A percentile compares a stretch with the other conserved stretches of the same genome.
phyloP scores from a whole-genome alignment of 1,284 basidiomycete species.

The Ganoderma boninense region DNA sequence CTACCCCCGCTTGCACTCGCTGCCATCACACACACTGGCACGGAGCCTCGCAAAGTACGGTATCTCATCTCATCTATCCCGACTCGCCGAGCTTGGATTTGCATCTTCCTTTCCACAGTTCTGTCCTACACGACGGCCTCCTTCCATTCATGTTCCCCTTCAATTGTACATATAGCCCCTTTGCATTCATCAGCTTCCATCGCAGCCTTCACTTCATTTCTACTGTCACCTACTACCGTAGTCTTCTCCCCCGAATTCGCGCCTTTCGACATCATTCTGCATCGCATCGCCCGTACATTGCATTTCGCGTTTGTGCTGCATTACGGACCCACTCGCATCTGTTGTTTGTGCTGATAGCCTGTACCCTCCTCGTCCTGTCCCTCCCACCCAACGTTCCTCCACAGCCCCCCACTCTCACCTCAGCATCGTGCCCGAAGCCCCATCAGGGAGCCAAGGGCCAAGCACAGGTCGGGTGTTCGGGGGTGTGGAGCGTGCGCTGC shows the following conservation, averaged over 20 bases:
- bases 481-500: slow-evolving; percentile 1
- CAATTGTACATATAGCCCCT: slow-evolving; percentile 9
- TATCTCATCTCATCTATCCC: neutral
- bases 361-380: neutral
- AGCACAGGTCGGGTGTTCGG: neutral
- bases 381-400: neutral
- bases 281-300: slow-evolving; percentile 4
- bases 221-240: neutral
- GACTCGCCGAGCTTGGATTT: neutral
- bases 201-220: neutral
- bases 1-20: neutral
- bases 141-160: slow-evolving; percentile 1
- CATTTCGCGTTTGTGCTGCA: slow-evolving; percentile 1
- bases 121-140: neutral
- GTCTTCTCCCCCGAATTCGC: neutral
- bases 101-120: neutral
- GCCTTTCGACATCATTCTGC: neutral
- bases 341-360: slow-evolving; percentile 1
- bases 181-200: neutral
- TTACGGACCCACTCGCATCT: slow-evolving; percentile 7
- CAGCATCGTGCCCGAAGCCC: neutral
- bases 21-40: neutral
- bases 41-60: neutral
- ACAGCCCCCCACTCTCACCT: neutral
- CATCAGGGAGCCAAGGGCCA: neutral